Base-by-base conservation (phyloP, 2,329 filamentous ascomycete species). In the Blastomyces emzantsi region DNA sequence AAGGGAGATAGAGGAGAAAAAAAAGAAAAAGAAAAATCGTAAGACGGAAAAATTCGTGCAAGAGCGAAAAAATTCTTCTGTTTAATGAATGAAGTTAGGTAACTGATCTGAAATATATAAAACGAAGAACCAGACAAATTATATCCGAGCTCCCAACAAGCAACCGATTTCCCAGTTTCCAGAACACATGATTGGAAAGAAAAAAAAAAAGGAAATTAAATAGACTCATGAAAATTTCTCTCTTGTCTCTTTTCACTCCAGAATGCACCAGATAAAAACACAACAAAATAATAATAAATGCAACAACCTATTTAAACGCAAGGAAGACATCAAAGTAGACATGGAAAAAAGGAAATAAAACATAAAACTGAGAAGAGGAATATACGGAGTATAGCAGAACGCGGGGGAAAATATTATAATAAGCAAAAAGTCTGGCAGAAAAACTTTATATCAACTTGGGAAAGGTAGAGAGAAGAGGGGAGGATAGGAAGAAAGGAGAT, bases 241-340 rank as follows among this genome's bases (percentile, higher is more conserved):
- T 59, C 52, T 59, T 59, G 56, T 59, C 45, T 43, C 56, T 59
- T 59, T 59, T 59, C 56, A 25, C 56, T 59, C 39, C 56, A 59
- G 13, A 59, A 59, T 39, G 56, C 56, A 59, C 22, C 36, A 30
- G 22, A 19, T 39, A 51, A 41, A 36, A 22, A 17, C 22, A 41
- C 33, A 41, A 30, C 33, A 39, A 22, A 28, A 11, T 2, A n/a
- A 36, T 22, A n/a, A 56, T 56, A 56, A 36, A 56, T 33, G 52
- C 52, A 56, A 45, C 33, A 47, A 49, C 49, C 22, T 41, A 57
- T 41, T 56, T 22, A n/a, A 5, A 19, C 33, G 22, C 9, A 41
- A 33, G 3, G n/a, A 30, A 19, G 19, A 45, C 41, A 45, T 45
- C 41, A 15, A 15, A 33, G 33, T 9, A 49, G n/a, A 22, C 7